These are phyloP conservation scores for Globisporangium megalacanthum DNA, from an alignment of 352 stramenopile genomes.

Conservation along the genomic window DNA sequence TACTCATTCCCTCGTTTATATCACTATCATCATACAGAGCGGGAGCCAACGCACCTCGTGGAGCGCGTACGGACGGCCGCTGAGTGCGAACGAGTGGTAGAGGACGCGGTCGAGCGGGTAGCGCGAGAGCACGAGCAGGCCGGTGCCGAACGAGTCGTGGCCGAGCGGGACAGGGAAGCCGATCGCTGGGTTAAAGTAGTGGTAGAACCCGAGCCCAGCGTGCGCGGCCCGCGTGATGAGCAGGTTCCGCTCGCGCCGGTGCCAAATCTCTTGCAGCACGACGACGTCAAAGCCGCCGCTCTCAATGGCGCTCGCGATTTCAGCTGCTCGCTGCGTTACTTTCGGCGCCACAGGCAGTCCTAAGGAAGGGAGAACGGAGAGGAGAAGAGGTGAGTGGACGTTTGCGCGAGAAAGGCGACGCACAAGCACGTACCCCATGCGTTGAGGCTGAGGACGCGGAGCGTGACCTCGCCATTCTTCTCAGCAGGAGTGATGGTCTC, in stretches of 20 bases:
- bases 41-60: conserved; percentile 28
- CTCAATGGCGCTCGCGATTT: conserved; percentile 68
- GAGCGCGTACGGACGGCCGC: conserved; percentile 67
- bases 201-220: conserved; percentile 66
- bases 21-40: background rate
- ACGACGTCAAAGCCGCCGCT: conserved; percentile 64
- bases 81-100: conserved; percentile 76
- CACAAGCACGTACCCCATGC: conserved; percentile 46
- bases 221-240: conserved; percentile 54
- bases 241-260: conserved; percentile 70
- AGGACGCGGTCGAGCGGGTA: conserved; percentile 53
- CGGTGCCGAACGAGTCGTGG: conserved; percentile 69
- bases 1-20: too few species aligned
- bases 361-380: conserved; percentile 9
- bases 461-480: conserved; percentile 13
- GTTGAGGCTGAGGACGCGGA: conserved; percentile 73
- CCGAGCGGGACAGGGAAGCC: conserved; percentile 71
- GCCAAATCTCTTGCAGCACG: conserved; percentile 82
- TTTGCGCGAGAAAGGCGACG: background rate
- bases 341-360: conserved; percentile 64
- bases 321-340: conserved; percentile 50
- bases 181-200: conserved; percentile 80
- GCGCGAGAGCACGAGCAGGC: conserved; percentile 68
- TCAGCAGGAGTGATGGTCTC: conserved; percentile 9
- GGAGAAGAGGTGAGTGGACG: too few species aligned